Conservation (phyloP, 352 stramenopile genomes). For the Phytophthora lateralis region DNA sequence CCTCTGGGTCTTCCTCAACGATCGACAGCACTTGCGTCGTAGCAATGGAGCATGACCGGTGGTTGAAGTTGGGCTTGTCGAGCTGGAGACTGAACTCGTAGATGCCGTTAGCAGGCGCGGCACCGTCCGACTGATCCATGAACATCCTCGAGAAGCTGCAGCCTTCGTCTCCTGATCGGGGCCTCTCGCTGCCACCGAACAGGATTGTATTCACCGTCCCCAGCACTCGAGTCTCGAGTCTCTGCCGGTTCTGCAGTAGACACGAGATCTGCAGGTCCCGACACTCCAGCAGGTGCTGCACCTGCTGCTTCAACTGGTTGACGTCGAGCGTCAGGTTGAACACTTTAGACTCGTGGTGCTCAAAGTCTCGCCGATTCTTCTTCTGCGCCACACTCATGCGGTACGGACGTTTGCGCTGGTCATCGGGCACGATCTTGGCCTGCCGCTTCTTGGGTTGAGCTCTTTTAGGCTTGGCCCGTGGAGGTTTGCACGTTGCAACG, state of each 20-base stretch:
- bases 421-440: conserved; percentile 8
- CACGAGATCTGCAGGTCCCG: conserved; percentile 28
- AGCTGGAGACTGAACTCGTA: conserved; percentile 37
- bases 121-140: conserved; percentile 30
- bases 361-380: neutral
- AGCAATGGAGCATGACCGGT: conserved; percentile 30
- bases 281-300: conserved; percentile 31
- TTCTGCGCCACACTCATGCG: conserved; percentile 19
- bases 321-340: conserved; percentile 34
- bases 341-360: conserved; percentile 15
- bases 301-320: conserved; percentile 36
- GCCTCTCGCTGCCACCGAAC: conserved; percentile 20
- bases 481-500: neutral
- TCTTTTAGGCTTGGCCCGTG: neutral
- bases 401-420: conserved; percentile 22
- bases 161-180: conserved; percentile 27
- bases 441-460: neutral
- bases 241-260: conserved; percentile 24
- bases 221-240: conserved; percentile 20
- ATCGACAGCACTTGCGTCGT: conserved; percentile 30
- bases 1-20: conserved; percentile 29
- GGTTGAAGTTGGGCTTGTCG: conserved; percentile 36
- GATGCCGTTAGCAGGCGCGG: conserved; percentile 16
- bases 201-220: conserved; percentile 27
- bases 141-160: conserved; percentile 39